Percentiles rank a stretch among this genome's conserved stretches.
phyloP scores from a whole-genome alignment of 805 yeast genomes.

The Ascoidea asiatica region DNA sequence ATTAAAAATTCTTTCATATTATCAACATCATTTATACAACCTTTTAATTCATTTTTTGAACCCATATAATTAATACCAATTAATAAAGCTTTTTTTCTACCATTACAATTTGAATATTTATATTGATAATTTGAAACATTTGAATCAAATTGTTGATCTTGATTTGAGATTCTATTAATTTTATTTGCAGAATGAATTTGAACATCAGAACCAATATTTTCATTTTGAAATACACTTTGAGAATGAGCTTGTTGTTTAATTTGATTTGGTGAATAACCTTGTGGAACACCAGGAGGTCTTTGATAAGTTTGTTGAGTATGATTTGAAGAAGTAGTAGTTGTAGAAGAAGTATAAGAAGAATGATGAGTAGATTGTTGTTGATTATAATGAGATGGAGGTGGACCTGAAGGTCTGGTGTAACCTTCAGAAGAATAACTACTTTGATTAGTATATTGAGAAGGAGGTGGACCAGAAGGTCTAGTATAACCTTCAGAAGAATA shows the following conservation, averaged over 20 bases:
- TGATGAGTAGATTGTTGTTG: neutral
- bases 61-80: slow-evolving; percentile 62
- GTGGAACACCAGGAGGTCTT: slow-evolving; percentile 11
- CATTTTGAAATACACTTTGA: slow-evolving; percentile 8
- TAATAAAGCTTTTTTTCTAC: slow-evolving; percentile 49
- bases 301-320: slow-evolving; percentile 6
- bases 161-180: slow-evolving; percentile 11
- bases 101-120: slow-evolving; percentile 46
- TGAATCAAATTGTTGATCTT: slow-evolving; percentile 8
- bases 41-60: slow-evolving; percentile 36
- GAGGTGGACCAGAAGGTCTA: neutral
- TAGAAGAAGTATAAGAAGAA: neutral
- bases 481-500: neutral
- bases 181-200: slow-evolving; percentile 6
- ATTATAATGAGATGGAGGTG: neutral
- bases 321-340: neutral
- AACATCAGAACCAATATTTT: slow-evolving; percentile 8
- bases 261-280: slow-evolving; percentile 9
- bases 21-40: slow-evolving; percentile 57
- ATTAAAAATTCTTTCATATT: slow-evolving; percentile 28
- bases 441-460: neutral
- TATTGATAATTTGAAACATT: slow-evolving; percentile 10
- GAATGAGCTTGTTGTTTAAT: slow-evolving; percentile 8
- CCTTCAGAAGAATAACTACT: neutral
- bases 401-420: neutral